Evolutionary conservation across 768 basidiomycete species (phyloP).

Genomic region (Pisolithus albus): DNA sequence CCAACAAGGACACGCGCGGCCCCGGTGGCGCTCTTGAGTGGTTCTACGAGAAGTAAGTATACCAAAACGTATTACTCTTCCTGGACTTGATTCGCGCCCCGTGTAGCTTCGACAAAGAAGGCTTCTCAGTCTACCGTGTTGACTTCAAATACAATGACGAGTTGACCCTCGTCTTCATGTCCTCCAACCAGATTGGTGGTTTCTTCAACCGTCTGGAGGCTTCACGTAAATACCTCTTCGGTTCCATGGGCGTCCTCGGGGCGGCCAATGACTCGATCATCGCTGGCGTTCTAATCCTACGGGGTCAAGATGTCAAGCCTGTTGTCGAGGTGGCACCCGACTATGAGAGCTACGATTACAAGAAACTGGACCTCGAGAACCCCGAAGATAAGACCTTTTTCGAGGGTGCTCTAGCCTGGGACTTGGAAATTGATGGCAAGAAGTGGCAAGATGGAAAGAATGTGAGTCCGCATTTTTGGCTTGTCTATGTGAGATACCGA

Average conservation of each 20-base stretch:
- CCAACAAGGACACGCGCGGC: slow-evolving; percentile 94
- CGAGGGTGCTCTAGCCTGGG: slow-evolving; percentile 91
- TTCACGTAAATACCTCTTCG: slow-evolving; percentile 95
- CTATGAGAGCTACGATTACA: slow-evolving; percentile 84
- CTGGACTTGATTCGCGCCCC: neutral
- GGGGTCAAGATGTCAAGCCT: slow-evolving; percentile 67
- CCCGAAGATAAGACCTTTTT: slow-evolving; percentile 82
- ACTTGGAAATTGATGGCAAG: slow-evolving; percentile 82
- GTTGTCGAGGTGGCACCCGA: slow-evolving; percentile 82
- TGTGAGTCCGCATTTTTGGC: slow-evolving; percentile 41
- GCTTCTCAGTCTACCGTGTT: slow-evolving; percentile 86
- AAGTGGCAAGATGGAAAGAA: slow-evolving; percentile 89
- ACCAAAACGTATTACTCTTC: neutral
- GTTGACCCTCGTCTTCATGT: slow-evolving; percentile 91
- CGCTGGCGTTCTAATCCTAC: slow-evolving; percentile 72
- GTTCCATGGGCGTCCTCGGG: slow-evolving; percentile 88
- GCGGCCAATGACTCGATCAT: slow-evolving; percentile 70
- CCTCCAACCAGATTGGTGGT: slow-evolving; percentile 86
- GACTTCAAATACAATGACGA: slow-evolving; percentile 98
- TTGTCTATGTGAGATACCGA: neutral
- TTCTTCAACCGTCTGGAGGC: slow-evolving; percentile 99
- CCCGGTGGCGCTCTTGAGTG: slow-evolving; percentile 80
- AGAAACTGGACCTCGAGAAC: slow-evolving; percentile 66
- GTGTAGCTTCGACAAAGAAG: slow-evolving; percentile 74
- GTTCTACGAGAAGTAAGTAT: slow-evolving; percentile 88